A percentile compares a stretch with the other conserved stretches of the same genome.
phyloP scores from a whole-genome alignment of 805 yeast species.

The Cyberlindnera xylosilytica region DNA sequence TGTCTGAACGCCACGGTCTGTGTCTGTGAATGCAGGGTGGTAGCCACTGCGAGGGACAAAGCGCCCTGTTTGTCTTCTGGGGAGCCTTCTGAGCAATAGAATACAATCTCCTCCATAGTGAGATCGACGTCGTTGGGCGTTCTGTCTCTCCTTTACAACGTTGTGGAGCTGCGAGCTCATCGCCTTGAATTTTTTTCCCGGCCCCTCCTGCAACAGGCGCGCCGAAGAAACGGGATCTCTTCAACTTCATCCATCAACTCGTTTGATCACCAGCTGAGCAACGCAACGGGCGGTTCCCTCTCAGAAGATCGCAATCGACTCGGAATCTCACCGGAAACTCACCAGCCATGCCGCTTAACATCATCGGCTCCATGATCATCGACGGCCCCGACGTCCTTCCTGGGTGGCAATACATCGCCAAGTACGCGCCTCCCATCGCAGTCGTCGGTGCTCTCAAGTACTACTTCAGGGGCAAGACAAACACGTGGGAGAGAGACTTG shows the following conservation, averaged over 20 bases:
- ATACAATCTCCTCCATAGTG: conserved; percentile 54
- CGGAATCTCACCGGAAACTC: not conserved
- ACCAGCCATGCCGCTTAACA: conserved; percentile 77
- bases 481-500: conserved; percentile 89
- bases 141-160: too few relatives aligned
- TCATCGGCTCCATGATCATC: conserved; percentile 59
- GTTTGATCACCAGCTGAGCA: too few relatives aligned
- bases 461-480: conserved; percentile 74
- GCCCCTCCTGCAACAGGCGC: not conserved
- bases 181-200: conserved; percentile 1
- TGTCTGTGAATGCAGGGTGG: conserved; percentile 41
- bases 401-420: conserved; percentile 58
- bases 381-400: conserved; percentile 81
- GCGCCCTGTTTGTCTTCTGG: conserved; percentile 43
- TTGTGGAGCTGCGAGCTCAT: conserved; percentile 2
- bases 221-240: not conserved
- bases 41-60: conserved; percentile 38
- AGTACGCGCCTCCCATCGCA: conserved; percentile 53
- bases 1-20: conserved; percentile 43
- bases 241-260: not conserved
- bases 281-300: not conserved
- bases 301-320: too few relatives aligned
- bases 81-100: conserved; percentile 43
- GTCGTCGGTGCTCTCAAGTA: conserved; percentile 53
- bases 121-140: too few relatives aligned